Conservation (phyloP, 1,284 basidiomycete species). For the Moesziomyces globuligerus region DNA sequence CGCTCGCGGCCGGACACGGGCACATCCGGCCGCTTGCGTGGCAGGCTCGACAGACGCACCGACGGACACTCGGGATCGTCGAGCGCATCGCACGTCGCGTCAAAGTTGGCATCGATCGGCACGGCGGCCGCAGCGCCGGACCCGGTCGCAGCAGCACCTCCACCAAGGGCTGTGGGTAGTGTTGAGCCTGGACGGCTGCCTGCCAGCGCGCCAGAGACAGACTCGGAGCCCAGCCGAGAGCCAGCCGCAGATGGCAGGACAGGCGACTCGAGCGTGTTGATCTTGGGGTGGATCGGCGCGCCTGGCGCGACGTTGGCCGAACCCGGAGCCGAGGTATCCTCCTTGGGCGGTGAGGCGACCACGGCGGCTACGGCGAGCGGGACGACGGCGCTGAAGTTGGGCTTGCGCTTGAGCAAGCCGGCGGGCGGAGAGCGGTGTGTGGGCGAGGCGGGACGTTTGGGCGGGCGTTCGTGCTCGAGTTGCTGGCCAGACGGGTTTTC, state of each 20-base stretch:
- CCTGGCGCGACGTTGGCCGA: slow-evolving; percentile 25
- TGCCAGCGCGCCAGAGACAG: neutral
- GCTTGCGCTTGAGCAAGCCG: slow-evolving; percentile 42
- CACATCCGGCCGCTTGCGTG: slow-evolving; percentile 15
- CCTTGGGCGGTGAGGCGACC: slow-evolving; percentile 3
- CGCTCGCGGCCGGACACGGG: slow-evolving; percentile 26
- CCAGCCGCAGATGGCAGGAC: slow-evolving; percentile 9
- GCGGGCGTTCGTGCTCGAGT: neutral
- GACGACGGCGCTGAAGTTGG: slow-evolving; percentile 34
- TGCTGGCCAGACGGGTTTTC: neutral
- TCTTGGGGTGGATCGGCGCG: slow-evolving; percentile 21
- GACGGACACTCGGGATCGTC: slow-evolving; percentile 24
- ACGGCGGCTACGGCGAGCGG: slow-evolving; percentile 13
- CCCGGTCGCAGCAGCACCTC: neutral
- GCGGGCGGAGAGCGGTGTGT: slow-evolving; percentile 27
- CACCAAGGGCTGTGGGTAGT: slow-evolving; percentile 1
- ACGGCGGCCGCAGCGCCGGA: neutral
- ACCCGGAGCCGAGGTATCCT: neutral
- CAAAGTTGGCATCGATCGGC: slow-evolving; percentile 13
- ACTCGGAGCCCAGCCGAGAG: slow-evolving; percentile 15
- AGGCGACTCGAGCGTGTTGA: slow-evolving; percentile 35
- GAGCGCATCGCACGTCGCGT: slow-evolving; percentile 23
- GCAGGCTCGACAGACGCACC: slow-evolving; percentile 36
- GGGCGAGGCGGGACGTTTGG: slow-evolving; percentile 32
- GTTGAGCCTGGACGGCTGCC: slow-evolving; percentile 16